Base-by-base conservation (phyloP, 2,329 filamentous ascomycete genomes). In the Nemania serpens region DNA sequence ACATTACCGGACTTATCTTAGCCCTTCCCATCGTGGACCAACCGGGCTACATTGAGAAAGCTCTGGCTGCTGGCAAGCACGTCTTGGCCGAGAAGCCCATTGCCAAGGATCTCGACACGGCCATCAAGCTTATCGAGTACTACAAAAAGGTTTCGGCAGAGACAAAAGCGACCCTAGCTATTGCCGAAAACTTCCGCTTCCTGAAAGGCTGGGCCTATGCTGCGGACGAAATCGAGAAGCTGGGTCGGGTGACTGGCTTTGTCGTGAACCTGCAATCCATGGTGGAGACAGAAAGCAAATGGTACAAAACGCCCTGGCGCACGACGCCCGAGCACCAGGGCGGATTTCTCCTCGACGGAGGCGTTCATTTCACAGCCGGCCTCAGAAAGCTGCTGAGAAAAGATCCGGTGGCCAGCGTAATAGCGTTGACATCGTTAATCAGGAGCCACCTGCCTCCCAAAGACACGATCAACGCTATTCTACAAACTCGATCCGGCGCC, bases 141-240 rank as follows among this genome's bases (percentile, higher is more conserved):
- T 76, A 76, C 63, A 68, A 67, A 52, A 70, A 70, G 12, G 51
- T 72, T 3, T 69, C 68, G 34, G 63, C 46, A 11, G 68, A 70
- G 64, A 70, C 63, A 12, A 68, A 70, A 59, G 75, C 77, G 11
- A 82, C 81, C 5, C 85, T 86, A 75, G 79, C 79, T 13, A 81
- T 93, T 3, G 90, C 88, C 0, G 91, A 93, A 75, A 92, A 93
- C 75, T 90, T 86, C 71, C 83, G 90, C 52, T 92, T 86, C 76
- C 74, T 84, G 57, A 78, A 82, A 33, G 78, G 79, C 11, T 86
- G 86, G 69, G 59, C 74, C 12, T 83, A 82, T 67, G 88, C 80
- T 0, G 75, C 77, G 0, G 68, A 79, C 56, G 76, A 82, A 64
- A 74, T 85, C 9, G 72, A 80, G 62, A 75, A 79, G 49, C 75